Percentiles rank a stretch among this genome's conserved stretches.
Conservation (phyloP, 2,329 filamentous ascomycete genomes). For the Colletotrichum agaves region DNA sequence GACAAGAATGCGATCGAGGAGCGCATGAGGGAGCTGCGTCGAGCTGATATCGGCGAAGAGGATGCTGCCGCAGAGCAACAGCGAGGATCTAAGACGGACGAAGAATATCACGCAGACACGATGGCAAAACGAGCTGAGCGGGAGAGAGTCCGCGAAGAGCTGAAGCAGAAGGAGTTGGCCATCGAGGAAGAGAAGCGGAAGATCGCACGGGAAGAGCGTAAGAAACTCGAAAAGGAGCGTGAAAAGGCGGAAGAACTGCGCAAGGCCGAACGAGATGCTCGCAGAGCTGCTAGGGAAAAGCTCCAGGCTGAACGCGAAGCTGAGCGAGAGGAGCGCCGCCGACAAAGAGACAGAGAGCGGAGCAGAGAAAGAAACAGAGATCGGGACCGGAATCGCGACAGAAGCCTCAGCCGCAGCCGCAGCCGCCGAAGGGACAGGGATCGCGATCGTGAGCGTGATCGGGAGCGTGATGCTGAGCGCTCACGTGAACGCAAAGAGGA, state of each 20-base stretch:
- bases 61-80: slow-evolving; percentile 72
- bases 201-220: slow-evolving; percentile 67
- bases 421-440: slow-evolving; percentile 41
- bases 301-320: slow-evolving; percentile 59
- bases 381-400: slow-evolving; percentile 47
- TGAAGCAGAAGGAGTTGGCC: slow-evolving; percentile 67
- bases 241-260: slow-evolving; percentile 62
- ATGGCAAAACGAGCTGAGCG: slow-evolving; percentile 69
- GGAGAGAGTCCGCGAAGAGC: slow-evolving; percentile 69
- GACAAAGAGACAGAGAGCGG: slow-evolving; percentile 54
- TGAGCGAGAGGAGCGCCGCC: slow-evolving; percentile 64
- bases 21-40: slow-evolving; percentile 75
- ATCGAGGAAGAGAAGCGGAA: slow-evolving; percentile 71
- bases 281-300: slow-evolving; percentile 55
- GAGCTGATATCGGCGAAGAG: slow-evolving; percentile 75
- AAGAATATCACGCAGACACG: slow-evolving; percentile 77
- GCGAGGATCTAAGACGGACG: slow-evolving; percentile 77
- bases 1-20: slow-evolving; percentile 74
- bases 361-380: slow-evolving; percentile 55
- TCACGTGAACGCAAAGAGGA: slow-evolving; percentile 44
- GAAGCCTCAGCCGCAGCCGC: slow-evolving; percentile 36
- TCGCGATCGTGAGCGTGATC: slow-evolving; percentile 44
- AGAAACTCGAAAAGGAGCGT: slow-evolving; percentile 58
- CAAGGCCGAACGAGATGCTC: slow-evolving; percentile 61
- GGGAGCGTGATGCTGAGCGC: slow-evolving; percentile 46